Base-by-base conservation (phyloP, 1,139 yeast species). In the Nakaseomyces bracarensis region DNA sequence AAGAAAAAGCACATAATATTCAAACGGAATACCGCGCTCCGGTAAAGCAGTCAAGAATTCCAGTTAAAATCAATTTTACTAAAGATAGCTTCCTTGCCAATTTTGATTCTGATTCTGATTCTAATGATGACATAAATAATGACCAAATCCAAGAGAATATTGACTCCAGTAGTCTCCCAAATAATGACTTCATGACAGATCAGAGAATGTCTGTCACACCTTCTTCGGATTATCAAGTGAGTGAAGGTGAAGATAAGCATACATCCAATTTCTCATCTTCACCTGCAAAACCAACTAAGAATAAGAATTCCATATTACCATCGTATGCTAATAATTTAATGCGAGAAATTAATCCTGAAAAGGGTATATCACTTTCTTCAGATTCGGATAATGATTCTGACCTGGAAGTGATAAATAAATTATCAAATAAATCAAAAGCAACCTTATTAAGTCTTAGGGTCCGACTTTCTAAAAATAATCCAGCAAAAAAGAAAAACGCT, bases 361-460 rank as follows among this genome's bases (percentile, higher is more conserved):
- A 45, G 19, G 38, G 37, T 4, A 40, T 57, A 7, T 46, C 40
- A 6, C 48, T 59, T 13, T 33, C 36, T 4, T 33, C 36, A 10
- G 47, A 47, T 28, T 47, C 49, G 2, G 57, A 50, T 13, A 47
- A 48, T 28, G 53, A 35, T 20, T 41, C 28, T 14, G 38, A 35
- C 20, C n/a, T n/a, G 9, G 29, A 22, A 18, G 22, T 35, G 16
- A 27, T 28, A 4, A 33, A 29, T 2, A 22, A 44, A 3, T 34
- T 45, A 3, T 52, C 58, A 3, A 42, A 43, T 14, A 42, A 42
- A 6, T 53, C 68, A 7, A 68, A 66, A 44, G 63, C 68, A 0
- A 57, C 63, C 1, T 42, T 65, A 21, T 46, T 68, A 15, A 63
- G 58, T 18, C 54, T 68, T 16, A 64, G 59, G 47, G 60, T 68